These are phyloP conservation scores for Anaeramoeba flamelloides DNA, from an alignment of 78 protist species.

Conservation along the genomic window DNA sequence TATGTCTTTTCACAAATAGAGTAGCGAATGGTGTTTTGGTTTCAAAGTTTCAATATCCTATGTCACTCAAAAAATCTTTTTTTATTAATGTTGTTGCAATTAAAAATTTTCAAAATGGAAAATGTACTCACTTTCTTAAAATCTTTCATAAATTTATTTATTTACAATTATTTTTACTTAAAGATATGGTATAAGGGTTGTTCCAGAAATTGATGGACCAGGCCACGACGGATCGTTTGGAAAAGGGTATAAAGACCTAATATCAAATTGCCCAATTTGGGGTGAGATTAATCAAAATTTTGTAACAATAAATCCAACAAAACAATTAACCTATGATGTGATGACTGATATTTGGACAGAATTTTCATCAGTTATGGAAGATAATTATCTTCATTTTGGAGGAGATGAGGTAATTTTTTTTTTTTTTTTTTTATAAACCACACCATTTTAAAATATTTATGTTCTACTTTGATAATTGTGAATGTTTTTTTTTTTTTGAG, in stretches of 20 bases:
- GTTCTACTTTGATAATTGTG: no score
- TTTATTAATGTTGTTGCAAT: no score
- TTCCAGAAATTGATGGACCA: conserved; percentile 20
- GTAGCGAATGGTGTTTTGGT: no score
- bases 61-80: no score
- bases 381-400: conserved; percentile 4
- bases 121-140: no score
- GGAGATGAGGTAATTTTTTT: conserved; percentile 13
- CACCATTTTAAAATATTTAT: no score
- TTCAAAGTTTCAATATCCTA: no score
- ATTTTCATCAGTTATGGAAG: neutral
- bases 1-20: no score
- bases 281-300: neutral
- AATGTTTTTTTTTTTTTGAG: no score
- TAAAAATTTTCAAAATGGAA: no score
- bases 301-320: conserved; percentile 1
- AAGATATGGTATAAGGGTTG: conserved; percentile 7
- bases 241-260: neutral
- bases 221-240: conserved; percentile 14
- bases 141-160: no score
- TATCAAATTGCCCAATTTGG: neutral
- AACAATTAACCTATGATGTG: neutral
- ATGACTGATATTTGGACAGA: neutral
- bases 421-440: no score
- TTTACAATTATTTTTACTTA: neutral